Evolutionary conservation across 768 basidiomycete genomes (phyloP).

Genomic region (Rhizopogon rudus): DNA sequence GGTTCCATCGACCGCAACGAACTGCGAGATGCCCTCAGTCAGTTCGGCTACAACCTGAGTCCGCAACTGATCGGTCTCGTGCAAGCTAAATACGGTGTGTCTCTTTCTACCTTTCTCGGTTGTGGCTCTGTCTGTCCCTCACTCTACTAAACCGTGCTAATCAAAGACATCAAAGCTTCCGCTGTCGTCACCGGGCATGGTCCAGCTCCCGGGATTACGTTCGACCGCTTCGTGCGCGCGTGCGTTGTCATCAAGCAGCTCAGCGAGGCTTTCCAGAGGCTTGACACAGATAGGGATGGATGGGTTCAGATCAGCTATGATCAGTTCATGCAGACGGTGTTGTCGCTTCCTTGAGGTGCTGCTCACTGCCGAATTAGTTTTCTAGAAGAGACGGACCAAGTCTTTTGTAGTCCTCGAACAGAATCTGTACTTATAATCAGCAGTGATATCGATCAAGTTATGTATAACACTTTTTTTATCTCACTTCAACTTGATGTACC

Average conservation of each 20-base stretch:
- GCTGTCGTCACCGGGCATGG: constrained; percentile 27
- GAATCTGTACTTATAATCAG: too few relatives aligned
- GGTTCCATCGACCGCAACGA: constrained; percentile 73
- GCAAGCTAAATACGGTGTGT: constrained; percentile 75
- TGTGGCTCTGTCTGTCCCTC: constrained; percentile 9
- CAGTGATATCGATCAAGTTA: too few relatives aligned
- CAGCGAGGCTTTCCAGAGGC: constrained; percentile 60
- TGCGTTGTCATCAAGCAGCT: constrained; percentile 81
- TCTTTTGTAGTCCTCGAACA: too few relatives aligned
- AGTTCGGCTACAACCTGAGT: constrained; percentile 77
- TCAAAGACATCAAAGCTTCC: constrained; percentile 53
- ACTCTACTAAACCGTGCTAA: constrained; percentile 32
- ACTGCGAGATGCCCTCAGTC: constrained; percentile 60
- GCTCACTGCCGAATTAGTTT: neutral
- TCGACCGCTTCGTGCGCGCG: constrained; percentile 83
- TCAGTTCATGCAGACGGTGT: constrained; percentile 46
- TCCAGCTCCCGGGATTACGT: constrained; percentile 60
- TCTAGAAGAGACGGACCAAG: too few relatives aligned
- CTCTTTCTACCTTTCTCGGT: neutral
- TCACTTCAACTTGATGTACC: too few relatives aligned
- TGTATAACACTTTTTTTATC: too few relatives aligned
- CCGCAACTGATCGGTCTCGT: constrained; percentile 62
- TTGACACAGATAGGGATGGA: constrained; percentile 60
- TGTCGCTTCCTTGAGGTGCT: constrained; percentile 37
- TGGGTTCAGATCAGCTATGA: constrained; percentile 52